These are phyloP conservation scores for Aegilops bicornis DNA, from an alignment of 176 grass and related monocot species.

Conservation along the genomic window DNA sequence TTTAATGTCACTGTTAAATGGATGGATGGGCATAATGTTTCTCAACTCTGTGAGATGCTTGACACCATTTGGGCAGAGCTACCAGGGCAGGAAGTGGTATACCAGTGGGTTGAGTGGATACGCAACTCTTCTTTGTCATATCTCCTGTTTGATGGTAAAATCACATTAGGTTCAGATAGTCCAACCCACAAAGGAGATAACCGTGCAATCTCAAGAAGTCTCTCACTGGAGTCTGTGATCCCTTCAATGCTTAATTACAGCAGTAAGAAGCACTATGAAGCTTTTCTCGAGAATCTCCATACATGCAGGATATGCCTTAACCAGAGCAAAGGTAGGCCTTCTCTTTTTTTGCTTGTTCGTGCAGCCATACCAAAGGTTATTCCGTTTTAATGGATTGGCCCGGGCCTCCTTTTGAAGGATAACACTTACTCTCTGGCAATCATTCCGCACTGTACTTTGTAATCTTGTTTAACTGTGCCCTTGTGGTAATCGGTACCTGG, in stretches of 20 bases:
- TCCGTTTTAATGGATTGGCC: background rate
- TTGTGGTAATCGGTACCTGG: too few relatives aligned
- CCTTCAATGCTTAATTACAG: conserved; percentile 45
- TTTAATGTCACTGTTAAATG: conserved; percentile 47
- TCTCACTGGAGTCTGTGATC: conserved; percentile 35
- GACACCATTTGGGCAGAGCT: conserved; percentile 52
- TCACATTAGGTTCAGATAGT: conserved; percentile 22
- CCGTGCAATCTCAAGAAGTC: conserved; percentile 37
- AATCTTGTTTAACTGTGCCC: too few relatives aligned
- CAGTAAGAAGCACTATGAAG: conserved; percentile 33
- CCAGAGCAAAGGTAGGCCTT: conserved; percentile 26
- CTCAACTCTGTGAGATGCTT: conserved; percentile 52
- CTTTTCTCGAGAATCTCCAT: conserved; percentile 48
- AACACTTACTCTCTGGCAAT: too few relatives aligned
- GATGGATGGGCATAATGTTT: conserved; percentile 50
- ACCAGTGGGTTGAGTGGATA: conserved; percentile 66
- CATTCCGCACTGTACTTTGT: too few relatives aligned
- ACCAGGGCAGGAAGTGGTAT: conserved; percentile 47
- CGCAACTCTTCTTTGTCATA: conserved; percentile 36
- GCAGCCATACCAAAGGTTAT: too few relatives aligned
- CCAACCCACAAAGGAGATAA: conserved; percentile 6
- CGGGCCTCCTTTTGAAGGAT: too few relatives aligned
- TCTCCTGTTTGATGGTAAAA: conserved; percentile 46
- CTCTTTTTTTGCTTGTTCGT: background rate
- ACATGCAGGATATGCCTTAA: conserved; percentile 50